phyloP scores from a whole-genome alignment of 2,329 filamentous ascomycete genomes.

The Microcyclosporella mali region DNA sequence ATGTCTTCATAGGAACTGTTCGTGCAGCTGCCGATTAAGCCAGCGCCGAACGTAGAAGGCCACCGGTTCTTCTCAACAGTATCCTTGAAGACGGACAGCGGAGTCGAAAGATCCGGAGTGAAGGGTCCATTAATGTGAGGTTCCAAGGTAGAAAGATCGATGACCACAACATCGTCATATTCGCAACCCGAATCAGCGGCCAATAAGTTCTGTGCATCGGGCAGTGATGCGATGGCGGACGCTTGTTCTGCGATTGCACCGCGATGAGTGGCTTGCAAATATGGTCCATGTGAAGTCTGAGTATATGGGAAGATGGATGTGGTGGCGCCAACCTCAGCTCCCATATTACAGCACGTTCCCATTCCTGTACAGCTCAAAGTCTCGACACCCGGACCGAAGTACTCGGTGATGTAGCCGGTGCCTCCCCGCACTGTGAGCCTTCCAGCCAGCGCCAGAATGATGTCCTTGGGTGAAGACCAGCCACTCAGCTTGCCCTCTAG shows the following conservation, averaged over 20 bases:
- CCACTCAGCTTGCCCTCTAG: constrained; percentile 76
- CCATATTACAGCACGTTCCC: constrained; percentile 78
- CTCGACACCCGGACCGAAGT: constrained; percentile 70
- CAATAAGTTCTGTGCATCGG: constrained; percentile 59
- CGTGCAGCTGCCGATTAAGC: constrained; percentile 94
- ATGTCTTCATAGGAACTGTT: constrained; percentile 99
- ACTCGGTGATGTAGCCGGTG: constrained; percentile 87
- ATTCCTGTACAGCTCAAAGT: constrained; percentile 87
- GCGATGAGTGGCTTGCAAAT: constrained; percentile 78
- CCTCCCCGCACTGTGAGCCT: constrained; percentile 82
- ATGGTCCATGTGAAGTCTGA: constrained; percentile 67
- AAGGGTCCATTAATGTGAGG: constrained; percentile 58
- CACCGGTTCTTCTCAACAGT: constrained; percentile 78
- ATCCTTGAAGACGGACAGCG: constrained; percentile 81
- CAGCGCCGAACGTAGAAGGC: constrained; percentile 86
- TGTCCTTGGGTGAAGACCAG: constrained; percentile 92
- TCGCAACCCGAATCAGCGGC: constrained; percentile 72
- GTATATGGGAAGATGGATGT: constrained; percentile 95
- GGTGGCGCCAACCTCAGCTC: constrained; percentile 80
- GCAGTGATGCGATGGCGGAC: constrained; percentile 53
- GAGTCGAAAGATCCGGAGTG: constrained; percentile 90
- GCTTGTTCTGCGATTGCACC: constrained; percentile 63
- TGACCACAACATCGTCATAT: constrained; percentile 86
- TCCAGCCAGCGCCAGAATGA: constrained; percentile 85
- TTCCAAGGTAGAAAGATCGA: constrained; percentile 72